These are phyloP conservation scores for Herpetomonas tarakana DNA, from an alignment of 208 protist genomes.

Conservation along the genomic window DNA sequence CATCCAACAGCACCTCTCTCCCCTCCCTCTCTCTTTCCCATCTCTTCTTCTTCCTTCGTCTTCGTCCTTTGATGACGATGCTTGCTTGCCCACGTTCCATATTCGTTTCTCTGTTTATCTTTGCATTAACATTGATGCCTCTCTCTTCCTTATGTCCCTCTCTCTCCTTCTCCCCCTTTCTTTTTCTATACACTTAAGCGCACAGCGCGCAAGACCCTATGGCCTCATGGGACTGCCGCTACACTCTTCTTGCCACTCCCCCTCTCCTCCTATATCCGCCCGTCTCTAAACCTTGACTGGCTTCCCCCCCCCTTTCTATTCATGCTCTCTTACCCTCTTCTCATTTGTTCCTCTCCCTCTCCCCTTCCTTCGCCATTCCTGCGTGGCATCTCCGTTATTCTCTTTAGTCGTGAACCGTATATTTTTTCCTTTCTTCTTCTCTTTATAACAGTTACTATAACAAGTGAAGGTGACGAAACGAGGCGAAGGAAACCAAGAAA, in stretches of 20 bases:
- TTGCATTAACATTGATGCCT: background rate
- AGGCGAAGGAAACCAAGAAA: no score
- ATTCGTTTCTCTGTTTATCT: slow-evolving; percentile 5
- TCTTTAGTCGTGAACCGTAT: background rate
- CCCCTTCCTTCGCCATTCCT: background rate
- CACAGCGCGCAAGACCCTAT: no score
- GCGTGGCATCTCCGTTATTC: background rate
- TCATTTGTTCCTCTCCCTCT: slow-evolving; percentile 3
- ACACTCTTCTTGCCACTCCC: no score
- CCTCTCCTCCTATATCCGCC: no score
- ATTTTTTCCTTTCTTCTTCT: background rate
- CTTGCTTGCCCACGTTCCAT: background rate
- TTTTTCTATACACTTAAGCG: no score
- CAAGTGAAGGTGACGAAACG: no score
- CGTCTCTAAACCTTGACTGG: no score
- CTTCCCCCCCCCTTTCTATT: no score
- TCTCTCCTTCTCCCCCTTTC: background rate
- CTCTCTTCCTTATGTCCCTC: background rate
- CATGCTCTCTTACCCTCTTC: background rate
- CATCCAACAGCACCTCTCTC: no score
- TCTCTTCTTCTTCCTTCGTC: background rate
- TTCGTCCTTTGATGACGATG: background rate
- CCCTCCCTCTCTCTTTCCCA: slow-evolving; percentile 5
- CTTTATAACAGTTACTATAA: background rate
- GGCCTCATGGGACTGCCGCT: no score